Evolutionary conservation across 2,329 filamentous ascomycete species (phyloP).

Genomic region (Ceratocystis eucalypticola): DNA sequence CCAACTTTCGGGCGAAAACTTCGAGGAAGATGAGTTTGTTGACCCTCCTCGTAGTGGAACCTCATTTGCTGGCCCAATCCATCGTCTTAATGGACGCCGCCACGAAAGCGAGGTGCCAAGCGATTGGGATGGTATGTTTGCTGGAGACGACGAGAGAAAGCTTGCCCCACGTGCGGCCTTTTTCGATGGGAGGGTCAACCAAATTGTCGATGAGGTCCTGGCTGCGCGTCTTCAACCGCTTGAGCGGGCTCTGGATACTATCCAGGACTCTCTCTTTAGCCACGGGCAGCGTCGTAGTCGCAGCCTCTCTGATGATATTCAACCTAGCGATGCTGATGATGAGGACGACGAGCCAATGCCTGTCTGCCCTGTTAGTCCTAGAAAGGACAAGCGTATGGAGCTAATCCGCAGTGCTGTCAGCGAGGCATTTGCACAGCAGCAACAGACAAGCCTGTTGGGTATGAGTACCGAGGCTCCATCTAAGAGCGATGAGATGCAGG

Average conservation of each 20-base stretch:
- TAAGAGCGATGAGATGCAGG: constrained; percentile 45
- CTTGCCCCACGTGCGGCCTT: constrained; percentile 69
- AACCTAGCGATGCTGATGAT: constrained; percentile 85
- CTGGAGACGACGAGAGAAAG: constrained; percentile 71
- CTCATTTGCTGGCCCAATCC: constrained; percentile 40
- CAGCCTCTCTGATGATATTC: constrained; percentile 54
- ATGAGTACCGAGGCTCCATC: constrained; percentile 35
- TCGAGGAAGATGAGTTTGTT: constrained; percentile 46
- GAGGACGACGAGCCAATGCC: constrained; percentile 63
- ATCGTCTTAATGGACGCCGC: constrained; percentile 42
- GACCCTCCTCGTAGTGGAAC: constrained; percentile 51
- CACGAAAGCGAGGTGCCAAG: constrained; percentile 45
- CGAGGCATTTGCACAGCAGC: constrained; percentile 52
- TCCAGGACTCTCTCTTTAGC: constrained; percentile 55
- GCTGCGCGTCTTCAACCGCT: constrained; percentile 66
- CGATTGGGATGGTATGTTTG: constrained; percentile 84
- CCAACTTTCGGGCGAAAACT: constrained; percentile 29
- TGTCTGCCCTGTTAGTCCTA: constrained; percentile 62
- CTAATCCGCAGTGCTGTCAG: constrained; percentile 62
- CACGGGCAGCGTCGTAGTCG: constrained; percentile 46
- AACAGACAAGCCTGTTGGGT: constrained; percentile 31
- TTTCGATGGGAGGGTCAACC: constrained; percentile 83
- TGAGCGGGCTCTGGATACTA: constrained; percentile 61
- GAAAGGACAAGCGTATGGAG: constrained; percentile 64
- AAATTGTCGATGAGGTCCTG: constrained; percentile 65